phyloP scores from a whole-genome alignment of 129 eudicot species.

The Logfia minima region DNA sequence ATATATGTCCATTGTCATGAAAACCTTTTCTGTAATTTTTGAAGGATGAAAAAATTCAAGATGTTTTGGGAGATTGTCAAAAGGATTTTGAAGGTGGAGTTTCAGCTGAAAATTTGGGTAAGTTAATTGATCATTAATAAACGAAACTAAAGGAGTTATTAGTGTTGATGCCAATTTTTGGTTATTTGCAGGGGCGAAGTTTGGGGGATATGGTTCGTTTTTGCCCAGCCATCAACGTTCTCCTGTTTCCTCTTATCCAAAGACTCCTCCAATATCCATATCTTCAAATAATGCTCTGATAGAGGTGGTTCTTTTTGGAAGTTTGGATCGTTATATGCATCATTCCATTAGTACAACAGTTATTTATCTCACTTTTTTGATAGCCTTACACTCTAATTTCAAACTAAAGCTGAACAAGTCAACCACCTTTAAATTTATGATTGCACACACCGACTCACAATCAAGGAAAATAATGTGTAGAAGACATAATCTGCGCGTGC shows the following conservation, averaged over 20 bases:
- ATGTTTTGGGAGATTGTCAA: constrained; percentile 83
- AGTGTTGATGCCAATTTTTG: constrained; percentile 32
- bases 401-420: neutral
- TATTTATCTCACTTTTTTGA: neutral
- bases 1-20: neutral
- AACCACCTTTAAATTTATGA: constrained; percentile 11
- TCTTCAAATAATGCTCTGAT: constrained; percentile 56
- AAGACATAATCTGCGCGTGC: neutral
- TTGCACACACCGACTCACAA: neutral
- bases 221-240: constrained; percentile 81
- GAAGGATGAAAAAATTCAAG: constrained; percentile 86
- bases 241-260: constrained; percentile 63
- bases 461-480: neutral
- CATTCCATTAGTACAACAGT: constrained; percentile 2
- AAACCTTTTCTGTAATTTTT: constrained; percentile 23
- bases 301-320: constrained; percentile 56
- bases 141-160: constrained; percentile 6
- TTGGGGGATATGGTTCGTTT: constrained; percentile 93
- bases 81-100: constrained; percentile 94
- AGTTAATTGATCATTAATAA: constrained; percentile 30
- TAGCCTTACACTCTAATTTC: constrained; percentile 4
- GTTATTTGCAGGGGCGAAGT: constrained; percentile 69
- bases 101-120: constrained; percentile 92
- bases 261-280: constrained; percentile 48
- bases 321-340: neutral